A percentile compares a stretch with the other conserved stretches of the same genome.
phyloP scores from a whole-genome alignment of 768 basidiomycete species.

The Russula ochroleuca region DNA sequence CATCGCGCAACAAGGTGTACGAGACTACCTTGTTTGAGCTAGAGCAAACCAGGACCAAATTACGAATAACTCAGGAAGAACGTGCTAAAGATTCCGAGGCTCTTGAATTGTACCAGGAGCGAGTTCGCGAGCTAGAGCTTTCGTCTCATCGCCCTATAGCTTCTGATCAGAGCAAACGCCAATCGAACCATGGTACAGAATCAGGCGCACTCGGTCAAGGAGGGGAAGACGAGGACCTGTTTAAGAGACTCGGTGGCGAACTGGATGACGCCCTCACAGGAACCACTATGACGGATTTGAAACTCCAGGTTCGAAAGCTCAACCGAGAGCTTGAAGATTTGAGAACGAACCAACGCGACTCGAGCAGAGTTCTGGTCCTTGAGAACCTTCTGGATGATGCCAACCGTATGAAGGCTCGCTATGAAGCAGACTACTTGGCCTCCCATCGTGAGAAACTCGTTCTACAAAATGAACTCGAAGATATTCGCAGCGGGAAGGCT shows the following conservation, averaged over 20 bases:
- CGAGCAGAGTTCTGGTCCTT: slow-evolving; percentile 73
- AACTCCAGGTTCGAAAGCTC: slow-evolving; percentile 78
- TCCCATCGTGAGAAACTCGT: slow-evolving; percentile 80
- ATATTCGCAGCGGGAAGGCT: slow-evolving; percentile 83
- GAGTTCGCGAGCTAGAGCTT: slow-evolving; percentile 83
- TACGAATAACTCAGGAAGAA: slow-evolving; percentile 65
- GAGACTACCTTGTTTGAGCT: slow-evolving; percentile 72
- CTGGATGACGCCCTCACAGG: slow-evolving; percentile 82
- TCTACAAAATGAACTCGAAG: slow-evolving; percentile 77
- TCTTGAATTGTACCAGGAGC: slow-evolving; percentile 85
- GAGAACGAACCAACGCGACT: slow-evolving; percentile 69
- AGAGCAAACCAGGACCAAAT: slow-evolving; percentile 65
- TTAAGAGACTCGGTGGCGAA: slow-evolving; percentile 73
- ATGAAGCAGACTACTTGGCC: slow-evolving; percentile 82
- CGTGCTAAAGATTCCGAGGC: slow-evolving; percentile 77
- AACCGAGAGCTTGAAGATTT: slow-evolving; percentile 75
- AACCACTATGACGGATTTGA: slow-evolving; percentile 88
- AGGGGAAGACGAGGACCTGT: slow-evolving; percentile 42
- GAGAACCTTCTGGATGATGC: slow-evolving; percentile 91
- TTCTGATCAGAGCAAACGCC: slow-evolving; percentile 32
- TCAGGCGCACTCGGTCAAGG: slow-evolving; percentile 33
- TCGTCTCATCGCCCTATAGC: slow-evolving; percentile 47
- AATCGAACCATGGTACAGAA: slow-evolving; percentile 44
- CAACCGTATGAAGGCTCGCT: slow-evolving; percentile 82
- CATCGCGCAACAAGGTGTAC: slow-evolving; percentile 61